Percentiles rank a stretch among this genome's conserved stretches.
phyloP scores from a whole-genome alignment of 148 eudicot species.

The Rhododendron molle region DNA sequence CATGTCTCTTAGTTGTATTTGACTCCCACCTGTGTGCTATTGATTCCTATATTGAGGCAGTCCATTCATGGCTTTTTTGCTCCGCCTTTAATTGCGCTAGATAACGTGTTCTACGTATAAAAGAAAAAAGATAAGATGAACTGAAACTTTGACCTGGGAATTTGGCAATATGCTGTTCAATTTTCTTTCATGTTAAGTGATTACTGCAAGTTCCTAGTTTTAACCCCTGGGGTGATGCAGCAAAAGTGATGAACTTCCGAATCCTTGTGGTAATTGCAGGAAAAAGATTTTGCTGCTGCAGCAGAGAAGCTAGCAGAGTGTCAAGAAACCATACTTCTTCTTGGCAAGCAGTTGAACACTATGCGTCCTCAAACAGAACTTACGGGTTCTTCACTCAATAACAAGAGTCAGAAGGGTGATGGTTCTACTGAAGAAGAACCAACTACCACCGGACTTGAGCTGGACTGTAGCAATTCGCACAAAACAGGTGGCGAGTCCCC shows the following conservation, averaged over 20 bases:
- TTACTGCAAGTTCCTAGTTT: neutral
- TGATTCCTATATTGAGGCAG: neutral
- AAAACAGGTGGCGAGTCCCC: conserved; percentile 59
- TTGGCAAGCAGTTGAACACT: conserved; percentile 68
- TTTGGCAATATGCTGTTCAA: neutral
- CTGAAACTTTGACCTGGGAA: neutral
- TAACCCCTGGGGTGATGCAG: neutral
- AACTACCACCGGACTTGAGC: conserved; percentile 37
- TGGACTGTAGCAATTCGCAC: conserved; percentile 28
- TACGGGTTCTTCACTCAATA: conserved; percentile 38
- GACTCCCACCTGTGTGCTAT: neutral
- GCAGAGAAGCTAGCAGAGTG: conserved; percentile 88
- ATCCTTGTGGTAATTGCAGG: conserved; percentile 33
- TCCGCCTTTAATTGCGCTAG: neutral
- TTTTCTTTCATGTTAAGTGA: neutral
- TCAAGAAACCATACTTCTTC: conserved; percentile 84
- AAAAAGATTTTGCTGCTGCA: conserved; percentile 74
- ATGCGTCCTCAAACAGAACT: conserved; percentile 62
- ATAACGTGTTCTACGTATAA: neutral
- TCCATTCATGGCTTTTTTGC: too few relatives aligned
- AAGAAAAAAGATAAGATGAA: neutral
- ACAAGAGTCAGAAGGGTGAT: conserved; percentile 38
- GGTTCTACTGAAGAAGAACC: conserved; percentile 47
- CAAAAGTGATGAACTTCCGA: neutral
- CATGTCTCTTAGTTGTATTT: neutral